Evolutionary conservation across 768 basidiomycete genomes (phyloP).

Genomic region (Asterophora parasitica): DNA sequence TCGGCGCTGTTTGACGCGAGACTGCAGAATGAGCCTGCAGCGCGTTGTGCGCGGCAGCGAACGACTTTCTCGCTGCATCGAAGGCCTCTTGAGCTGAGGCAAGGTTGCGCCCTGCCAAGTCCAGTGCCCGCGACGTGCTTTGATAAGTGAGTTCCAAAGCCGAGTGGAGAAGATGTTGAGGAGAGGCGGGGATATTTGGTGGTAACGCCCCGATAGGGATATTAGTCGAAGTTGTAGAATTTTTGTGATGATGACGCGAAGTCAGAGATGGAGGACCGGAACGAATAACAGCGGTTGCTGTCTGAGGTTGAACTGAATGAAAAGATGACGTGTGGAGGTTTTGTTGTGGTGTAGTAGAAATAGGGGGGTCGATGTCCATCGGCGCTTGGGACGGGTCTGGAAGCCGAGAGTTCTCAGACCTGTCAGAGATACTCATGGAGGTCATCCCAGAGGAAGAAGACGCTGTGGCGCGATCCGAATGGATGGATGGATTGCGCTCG

Average conservation of each 20-base stretch:
- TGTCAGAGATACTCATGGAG: too few relatives aligned
- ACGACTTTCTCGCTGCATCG: constrained; percentile 5
- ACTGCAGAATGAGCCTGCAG: too few relatives aligned
- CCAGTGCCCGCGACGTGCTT: constrained; percentile 3
- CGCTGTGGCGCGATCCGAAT: too few relatives aligned
- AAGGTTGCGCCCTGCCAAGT: constrained; percentile 2
- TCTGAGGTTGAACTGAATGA: too few relatives aligned
- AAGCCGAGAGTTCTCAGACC: background rate
- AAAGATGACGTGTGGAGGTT: background rate
- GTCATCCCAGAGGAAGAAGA: background rate
- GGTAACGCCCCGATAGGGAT: background rate
- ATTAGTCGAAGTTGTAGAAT: too few relatives aligned
- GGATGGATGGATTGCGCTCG: too few relatives aligned
- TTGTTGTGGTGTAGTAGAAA: background rate
- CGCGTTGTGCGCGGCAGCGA: constrained; percentile 3
- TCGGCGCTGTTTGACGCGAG: background rate
- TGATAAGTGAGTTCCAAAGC: constrained; percentile 2
- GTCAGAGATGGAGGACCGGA: too few relatives aligned
- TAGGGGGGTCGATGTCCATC: background rate
- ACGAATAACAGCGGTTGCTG: too few relatives aligned
- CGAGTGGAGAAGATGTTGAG: background rate
- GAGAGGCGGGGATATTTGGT: background rate
- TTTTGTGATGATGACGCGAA: too few relatives aligned
- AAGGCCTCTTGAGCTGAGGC: constrained; percentile 5
- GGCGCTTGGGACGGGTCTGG: background rate